phyloP scores from a whole-genome alignment of 2,329 filamentous ascomycete species.

The Dothiorella sarmentorum region DNA sequence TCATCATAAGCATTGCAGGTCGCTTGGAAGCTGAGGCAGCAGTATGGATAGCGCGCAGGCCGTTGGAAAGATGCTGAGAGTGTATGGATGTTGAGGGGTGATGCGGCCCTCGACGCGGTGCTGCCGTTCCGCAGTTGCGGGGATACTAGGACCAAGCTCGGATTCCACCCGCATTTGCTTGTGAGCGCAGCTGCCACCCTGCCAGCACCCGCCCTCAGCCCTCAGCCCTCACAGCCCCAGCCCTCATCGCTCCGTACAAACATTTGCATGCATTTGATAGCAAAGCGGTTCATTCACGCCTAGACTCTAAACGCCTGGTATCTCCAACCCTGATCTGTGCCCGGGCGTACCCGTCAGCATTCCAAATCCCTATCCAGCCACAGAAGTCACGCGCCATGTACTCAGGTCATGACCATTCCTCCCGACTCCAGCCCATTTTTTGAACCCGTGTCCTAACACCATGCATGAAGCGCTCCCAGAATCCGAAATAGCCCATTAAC shows the following conservation, averaged over 20 bases:
- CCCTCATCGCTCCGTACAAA: too few species aligned
- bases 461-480: conserved; percentile 11
- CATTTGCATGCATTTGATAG: background rate
- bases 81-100: conserved; percentile 12
- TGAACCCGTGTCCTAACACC: conserved; percentile 12
- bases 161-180: background rate
- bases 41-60: conserved; percentile 7
- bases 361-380: conserved; percentile 14
- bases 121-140: conserved; percentile 16
- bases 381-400: conserved; percentile 16
- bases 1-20: conserved; percentile 19
- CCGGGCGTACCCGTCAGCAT: conserved; percentile 14
- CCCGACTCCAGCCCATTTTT: conserved; percentile 13
- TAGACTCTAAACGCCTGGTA: conserved; percentile 16
- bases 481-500: conserved; percentile 4
- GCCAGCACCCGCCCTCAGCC: background rate
- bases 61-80: conserved; percentile 3
- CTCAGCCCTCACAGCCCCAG: background rate
- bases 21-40: background rate
- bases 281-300: background rate
- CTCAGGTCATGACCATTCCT: conserved; percentile 8
- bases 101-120: conserved; percentile 10
- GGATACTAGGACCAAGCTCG: conserved; percentile 13
- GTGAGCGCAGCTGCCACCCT: background rate
- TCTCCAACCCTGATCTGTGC: conserved; percentile 12